A percentile compares a stretch with the other conserved stretches of the same genome.
Conservation (phyloP, 352 stramenopile species). For the Globisporangium abappressorium region DNA sequence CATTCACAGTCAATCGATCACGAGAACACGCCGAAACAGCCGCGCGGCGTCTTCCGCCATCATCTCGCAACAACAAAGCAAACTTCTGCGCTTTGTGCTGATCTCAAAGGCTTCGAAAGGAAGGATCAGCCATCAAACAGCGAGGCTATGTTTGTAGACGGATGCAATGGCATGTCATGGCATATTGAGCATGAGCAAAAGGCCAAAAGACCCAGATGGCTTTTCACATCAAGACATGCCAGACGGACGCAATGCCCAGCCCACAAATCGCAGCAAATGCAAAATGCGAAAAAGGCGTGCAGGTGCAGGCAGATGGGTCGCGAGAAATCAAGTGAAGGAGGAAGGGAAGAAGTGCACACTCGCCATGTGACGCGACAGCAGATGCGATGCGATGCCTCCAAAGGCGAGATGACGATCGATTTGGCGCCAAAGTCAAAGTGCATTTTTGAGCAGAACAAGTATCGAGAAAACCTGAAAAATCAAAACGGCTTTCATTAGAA, state of each 20-base stretch:
- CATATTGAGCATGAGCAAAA: not conserved
- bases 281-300: no score
- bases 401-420: not conserved
- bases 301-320: no score
- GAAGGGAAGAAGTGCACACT: no score
- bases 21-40: not conserved
- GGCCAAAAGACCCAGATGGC: no score
- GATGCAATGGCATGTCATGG: not conserved
- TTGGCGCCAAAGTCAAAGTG: not conserved
- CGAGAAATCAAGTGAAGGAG: not conserved
- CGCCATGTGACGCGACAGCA: not conserved
- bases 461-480: no score
- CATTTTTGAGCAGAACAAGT: no score
- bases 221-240: no score
- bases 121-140: not conserved
- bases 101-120: not conserved
- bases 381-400: not conserved
- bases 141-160: not conserved
- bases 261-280: no score
- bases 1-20: not conserved
- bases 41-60: not conserved
- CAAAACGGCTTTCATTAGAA: no score
- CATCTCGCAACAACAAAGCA: not conserved
- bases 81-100: not conserved
- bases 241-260: no score